Conservation (phyloP, 108 stramenopile genomes). For the Skeletonema tropicum region DNA sequence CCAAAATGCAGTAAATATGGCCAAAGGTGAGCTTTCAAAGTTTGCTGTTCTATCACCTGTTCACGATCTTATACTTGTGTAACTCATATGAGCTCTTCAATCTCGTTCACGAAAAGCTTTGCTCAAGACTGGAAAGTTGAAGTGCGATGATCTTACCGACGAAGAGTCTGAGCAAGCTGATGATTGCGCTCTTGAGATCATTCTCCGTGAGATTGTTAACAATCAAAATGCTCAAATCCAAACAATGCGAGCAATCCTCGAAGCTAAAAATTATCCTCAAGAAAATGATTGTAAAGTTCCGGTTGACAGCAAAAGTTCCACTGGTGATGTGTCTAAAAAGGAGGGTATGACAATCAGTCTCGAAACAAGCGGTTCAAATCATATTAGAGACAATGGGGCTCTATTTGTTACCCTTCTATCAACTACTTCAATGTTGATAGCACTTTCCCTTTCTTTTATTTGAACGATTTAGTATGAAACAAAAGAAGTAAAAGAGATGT, state of each 20-base stretch:
- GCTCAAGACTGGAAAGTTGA: slow-evolving; percentile 48
- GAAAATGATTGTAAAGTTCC: slow-evolving; percentile 53
- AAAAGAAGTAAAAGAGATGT: no score
- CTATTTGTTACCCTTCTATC: not conserved
- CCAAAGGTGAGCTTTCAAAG: slow-evolving; percentile 49
- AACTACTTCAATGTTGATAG: not conserved
- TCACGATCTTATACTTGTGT: not conserved
- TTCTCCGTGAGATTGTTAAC: slow-evolving; percentile 73
- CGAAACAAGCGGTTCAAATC: not conserved
- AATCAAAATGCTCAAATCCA: slow-evolving; percentile 83
- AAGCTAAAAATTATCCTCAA: slow-evolving; percentile 36
- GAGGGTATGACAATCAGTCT: not conserved
- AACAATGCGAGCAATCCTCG: slow-evolving; percentile 67
- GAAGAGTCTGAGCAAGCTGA: slow-evolving; percentile 39
- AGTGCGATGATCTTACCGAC: slow-evolving; percentile 56
- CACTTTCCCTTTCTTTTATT: not conserved
- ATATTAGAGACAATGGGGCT: not conserved
- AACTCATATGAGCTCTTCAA: not conserved
- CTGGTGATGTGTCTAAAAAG: not conserved
- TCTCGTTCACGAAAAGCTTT: slow-evolving; percentile 19
- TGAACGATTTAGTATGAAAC: no score
- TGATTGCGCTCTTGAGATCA: slow-evolving; percentile 55
- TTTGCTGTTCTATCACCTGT: not conserved
- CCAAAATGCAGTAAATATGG: slow-evolving; percentile 94
- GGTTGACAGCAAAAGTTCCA: not conserved